Base-by-base conservation (phyloP, 768 basidiomycete species). In the Melanogaster broomeanus region DNA sequence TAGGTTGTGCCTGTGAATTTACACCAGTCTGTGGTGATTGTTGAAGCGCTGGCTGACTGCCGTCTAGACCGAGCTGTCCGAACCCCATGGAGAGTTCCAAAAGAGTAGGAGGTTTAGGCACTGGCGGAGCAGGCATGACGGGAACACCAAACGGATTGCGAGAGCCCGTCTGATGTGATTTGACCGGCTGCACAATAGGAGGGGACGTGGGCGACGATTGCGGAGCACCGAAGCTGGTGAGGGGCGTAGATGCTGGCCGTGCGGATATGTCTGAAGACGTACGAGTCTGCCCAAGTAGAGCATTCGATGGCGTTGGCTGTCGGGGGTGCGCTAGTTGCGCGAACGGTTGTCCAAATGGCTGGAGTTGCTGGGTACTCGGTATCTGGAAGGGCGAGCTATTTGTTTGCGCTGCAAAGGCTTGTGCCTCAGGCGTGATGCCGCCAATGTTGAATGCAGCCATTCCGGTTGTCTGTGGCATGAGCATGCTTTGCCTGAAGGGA, bases 131-230 rank as follows among this genome's bases (percentile, higher is more conserved):
- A 21, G 82, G 72, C 9, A 78, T 77, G 6, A 80, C 75, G 4
- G 90, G 82, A 27, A 83, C 81, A 6, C 93, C 95, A 57, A 99
- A 99, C 3, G 97, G 97, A 77, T 99, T 99, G 59, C 84, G 85
- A 7, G 92, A 91, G 24, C 97, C 96, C 3, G 97, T 99, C 66
- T 88, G 84, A 66, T 98, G 95, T 6, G 93, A 78, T 60, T 83
- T 85, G 24, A 98, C 79, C 7, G 85, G 83, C 61, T 86, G 83
- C 3, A 78, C 74, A 3, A 73, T 57, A 33, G 79, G 77, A 5
- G 79, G 78, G 6, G 77, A 72, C 6, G 63, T 61, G 27, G 65
- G 56, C 25, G 72, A 60, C 38, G 48, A 63, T 49, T 61, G 60
- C 6, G 50, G 53, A 42, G 56, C 41, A 28, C 58, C 61, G 33